Percentiles rank a stretch among this genome's conserved stretches.
Evolutionary conservation across 2,329 filamentous ascomycete genomes (phyloP).

Genomic region (Calonectria naviculata): DNA sequence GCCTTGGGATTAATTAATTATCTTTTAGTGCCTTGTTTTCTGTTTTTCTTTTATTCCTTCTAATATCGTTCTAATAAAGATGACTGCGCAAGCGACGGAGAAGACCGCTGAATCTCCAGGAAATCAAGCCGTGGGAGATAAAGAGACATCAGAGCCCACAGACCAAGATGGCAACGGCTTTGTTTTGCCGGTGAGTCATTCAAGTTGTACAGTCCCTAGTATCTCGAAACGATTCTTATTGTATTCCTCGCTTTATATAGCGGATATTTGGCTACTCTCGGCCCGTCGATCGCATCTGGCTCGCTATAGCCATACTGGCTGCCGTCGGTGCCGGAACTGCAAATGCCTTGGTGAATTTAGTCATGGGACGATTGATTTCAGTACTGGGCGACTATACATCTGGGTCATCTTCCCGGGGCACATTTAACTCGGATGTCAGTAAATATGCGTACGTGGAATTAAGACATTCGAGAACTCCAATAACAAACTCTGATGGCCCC

Average conservation of each 20-base stretch:
- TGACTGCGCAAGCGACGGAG: not conserved
- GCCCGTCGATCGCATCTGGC: not conserved
- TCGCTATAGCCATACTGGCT: not conserved
- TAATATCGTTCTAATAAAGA: not conserved
- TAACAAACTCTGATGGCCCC: slow-evolving; percentile 48
- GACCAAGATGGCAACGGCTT: not conserved
- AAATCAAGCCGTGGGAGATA: not conserved
- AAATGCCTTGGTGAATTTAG: not conserved
- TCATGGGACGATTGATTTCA: not conserved
- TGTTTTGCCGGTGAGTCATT: not conserved
- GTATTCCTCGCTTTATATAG: not conserved
- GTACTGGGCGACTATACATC: not conserved
- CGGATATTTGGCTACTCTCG: not conserved
- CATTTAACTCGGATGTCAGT: not conserved
- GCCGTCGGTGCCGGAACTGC: not conserved
- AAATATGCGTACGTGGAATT: not conserved
- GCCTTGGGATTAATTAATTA: not conserved
- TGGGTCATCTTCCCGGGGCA: not conserved
- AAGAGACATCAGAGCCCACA: not conserved
- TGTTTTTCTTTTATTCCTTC: not conserved
- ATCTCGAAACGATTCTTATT: not conserved
- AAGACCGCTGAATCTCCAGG: not conserved
- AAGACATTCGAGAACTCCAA: not conserved
- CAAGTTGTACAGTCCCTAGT: not conserved
- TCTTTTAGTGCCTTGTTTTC: no score